Evolutionary conservation across 2,329 filamentous ascomycete species (phyloP), one percentile per base, ranked within the genome.

Genomic region (Calonectria henricotiae): DNA sequence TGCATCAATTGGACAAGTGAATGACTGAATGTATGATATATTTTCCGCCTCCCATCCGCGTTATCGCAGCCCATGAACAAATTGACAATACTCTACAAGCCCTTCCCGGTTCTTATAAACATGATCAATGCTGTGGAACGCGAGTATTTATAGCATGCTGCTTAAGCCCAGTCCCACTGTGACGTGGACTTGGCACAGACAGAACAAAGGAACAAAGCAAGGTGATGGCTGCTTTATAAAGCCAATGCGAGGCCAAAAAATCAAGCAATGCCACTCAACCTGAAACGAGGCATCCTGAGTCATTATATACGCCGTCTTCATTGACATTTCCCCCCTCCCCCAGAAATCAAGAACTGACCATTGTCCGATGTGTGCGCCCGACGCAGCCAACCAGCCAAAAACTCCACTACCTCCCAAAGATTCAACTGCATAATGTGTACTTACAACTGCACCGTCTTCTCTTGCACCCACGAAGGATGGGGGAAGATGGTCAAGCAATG

Each of bases 381-480:
- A 46, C 7, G n/a, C 41, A 15, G 1, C n/a, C 41, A 46, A 8
- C n/a, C 43, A 46, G 43, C 43, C 17, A 43, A n/a, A 43, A n/a
- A 43, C 12, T 20, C 41, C n/a, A 30, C 27, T 30, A 30, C 27
- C n/a, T 15, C 7, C n/a, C 32, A 37, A 55, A 37, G 12, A 9
- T 39, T 27, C 39, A n/a, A 25, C 25, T 20, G 49, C 32, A 55
- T 9, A n/a, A 81, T 82, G 81, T 81, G 80, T 62, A 70, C 62
- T 12, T 79, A 80, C 73, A 44, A 70, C 8, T 75, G 74, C 37
- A 72, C 71, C 37, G 35, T 78, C 39, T 81, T 78, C 62, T 32
- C 32, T 35, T 81, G 79, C 74, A 25, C 51, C 5, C 79, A 81
- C 69, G 61, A 73, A 32, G 37, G 65, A 35, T 79, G 77, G 80